Percentiles rank a stretch among this genome's conserved stretches.
Conservation (phyloP, 371 early-diverging fungal genomes). For the Syncephalastrum contaminatum region DNA sequence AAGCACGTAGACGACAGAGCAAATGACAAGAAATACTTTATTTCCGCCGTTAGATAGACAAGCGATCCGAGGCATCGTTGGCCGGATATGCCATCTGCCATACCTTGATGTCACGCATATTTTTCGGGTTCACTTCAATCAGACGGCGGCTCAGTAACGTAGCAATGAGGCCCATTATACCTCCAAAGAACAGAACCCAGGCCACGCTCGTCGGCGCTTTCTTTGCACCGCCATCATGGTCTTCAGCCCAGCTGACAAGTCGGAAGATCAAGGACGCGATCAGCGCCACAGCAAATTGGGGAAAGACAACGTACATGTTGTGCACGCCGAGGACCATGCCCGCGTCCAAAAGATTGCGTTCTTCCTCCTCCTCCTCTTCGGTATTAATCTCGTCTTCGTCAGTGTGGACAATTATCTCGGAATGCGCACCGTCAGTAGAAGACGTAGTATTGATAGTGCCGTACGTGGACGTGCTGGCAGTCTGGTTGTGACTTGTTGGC, state of each 20-base stretch:
- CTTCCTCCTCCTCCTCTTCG: conserved; percentile 5
- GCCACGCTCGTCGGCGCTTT: conserved; percentile 23
- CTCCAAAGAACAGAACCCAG: conserved; percentile 51
- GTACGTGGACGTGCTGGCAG: neutral
- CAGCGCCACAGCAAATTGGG: conserved; percentile 56
- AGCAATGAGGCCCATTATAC: conserved; percentile 44
- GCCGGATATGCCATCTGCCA: neutral
- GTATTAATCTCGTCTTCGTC: neutral
- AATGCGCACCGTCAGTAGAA: neutral
- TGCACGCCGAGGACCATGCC: conserved; percentile 71
- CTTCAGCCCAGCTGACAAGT: conserved; percentile 19
- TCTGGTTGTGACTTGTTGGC: neutral
- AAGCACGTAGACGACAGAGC: too few species aligned
- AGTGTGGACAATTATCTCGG: neutral
- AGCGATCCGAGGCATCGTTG: too few species aligned
- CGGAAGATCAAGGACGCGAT: conserved; percentile 39
- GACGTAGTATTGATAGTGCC: neutral
- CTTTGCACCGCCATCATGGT: conserved; percentile 4
- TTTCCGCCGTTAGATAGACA: too few species aligned
- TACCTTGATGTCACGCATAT: too few species aligned
- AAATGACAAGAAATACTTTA: too few species aligned
- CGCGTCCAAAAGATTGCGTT: conserved; percentile 18
- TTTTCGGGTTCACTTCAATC: conserved; percentile 9
- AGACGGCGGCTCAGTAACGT: conserved; percentile 31
- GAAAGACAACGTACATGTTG: conserved; percentile 72